A percentile compares a stretch with the other conserved stretches of the same genome.
Conservation (phyloP, 2,329 filamentous ascomycete species). For the Orbilia blumenaviensis region DNA sequence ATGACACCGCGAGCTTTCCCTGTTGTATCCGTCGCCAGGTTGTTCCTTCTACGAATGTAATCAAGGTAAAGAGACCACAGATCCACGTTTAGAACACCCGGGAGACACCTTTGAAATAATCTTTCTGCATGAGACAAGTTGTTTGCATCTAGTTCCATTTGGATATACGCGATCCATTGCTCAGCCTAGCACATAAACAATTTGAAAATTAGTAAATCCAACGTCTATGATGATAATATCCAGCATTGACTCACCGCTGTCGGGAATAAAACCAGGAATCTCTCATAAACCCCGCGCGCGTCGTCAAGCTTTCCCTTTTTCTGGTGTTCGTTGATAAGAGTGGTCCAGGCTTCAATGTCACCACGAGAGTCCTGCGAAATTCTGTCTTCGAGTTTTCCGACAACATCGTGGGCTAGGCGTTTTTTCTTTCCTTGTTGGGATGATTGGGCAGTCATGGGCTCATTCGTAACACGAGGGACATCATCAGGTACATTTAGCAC, state of each 20-base stretch:
- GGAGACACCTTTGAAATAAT: conserved; percentile 82
- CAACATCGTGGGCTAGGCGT: conserved; percentile 75
- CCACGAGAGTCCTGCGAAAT: conserved; percentile 92
- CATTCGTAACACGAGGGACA: conserved; percentile 33
- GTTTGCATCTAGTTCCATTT: conserved; percentile 87
- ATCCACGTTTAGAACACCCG: conserved; percentile 80
- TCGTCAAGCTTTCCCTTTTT: conserved; percentile 83
- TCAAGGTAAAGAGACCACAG: conserved; percentile 95
- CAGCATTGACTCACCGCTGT: conserved; percentile 78
- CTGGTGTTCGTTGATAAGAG: conserved; percentile 84
- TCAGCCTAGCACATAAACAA: conserved; percentile 72
- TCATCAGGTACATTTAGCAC: conserved; percentile 52
- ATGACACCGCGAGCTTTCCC: conserved; percentile 81
- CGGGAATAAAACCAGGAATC: conserved; percentile 88
- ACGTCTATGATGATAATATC: not conserved
- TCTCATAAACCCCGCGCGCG: conserved; percentile 79
- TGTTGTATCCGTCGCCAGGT: conserved; percentile 79
- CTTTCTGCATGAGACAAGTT: conserved; percentile 81
- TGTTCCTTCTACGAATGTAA: conserved; percentile 91
- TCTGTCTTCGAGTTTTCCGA: conserved; percentile 85
- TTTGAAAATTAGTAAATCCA: conserved; percentile 40
- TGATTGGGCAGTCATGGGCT: conserved; percentile 20
- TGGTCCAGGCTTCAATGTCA: conserved; percentile 90
- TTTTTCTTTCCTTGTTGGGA: conserved; percentile 61
- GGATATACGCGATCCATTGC: conserved; percentile 86